Conservation (phyloP, 306 rosid genomes). For the Acacia crassicarpa region DNA sequence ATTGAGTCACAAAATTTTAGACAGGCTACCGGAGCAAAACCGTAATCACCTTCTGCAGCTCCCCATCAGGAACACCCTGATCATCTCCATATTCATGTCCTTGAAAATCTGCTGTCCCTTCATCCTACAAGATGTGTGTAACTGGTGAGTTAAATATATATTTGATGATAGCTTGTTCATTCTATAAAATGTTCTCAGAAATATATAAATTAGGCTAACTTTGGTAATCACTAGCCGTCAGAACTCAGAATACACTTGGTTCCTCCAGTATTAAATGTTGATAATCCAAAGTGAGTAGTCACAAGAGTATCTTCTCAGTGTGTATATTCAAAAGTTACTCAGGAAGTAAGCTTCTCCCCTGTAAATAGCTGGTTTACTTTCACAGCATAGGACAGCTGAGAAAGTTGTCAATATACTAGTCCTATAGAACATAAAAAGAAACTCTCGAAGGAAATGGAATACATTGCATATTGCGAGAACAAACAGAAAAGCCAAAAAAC, state of each 20-base stretch:
- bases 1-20: constrained; percentile 9
- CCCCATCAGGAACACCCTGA: constrained; percentile 40
- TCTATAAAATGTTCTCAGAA: constrained; percentile 1
- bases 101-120: constrained; percentile 48
- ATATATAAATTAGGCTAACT: background rate
- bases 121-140: constrained; percentile 45
- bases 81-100: constrained; percentile 49
- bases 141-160: constrained; percentile 5
- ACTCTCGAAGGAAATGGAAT: constrained; percentile 1
- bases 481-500: background rate
- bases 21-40: constrained; percentile 10
- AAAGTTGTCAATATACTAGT: background rate
- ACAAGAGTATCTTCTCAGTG: background rate
- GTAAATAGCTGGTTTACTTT: background rate
- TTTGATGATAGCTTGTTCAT: constrained; percentile 7
- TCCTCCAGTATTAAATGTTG: background rate
- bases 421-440: background rate
- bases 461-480: background rate
- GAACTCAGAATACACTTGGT: background rate
- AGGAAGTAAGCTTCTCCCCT: background rate
- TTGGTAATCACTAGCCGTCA: background rate
- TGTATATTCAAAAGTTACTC: background rate
- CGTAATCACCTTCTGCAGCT: constrained; percentile 44
- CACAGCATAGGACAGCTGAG: background rate
- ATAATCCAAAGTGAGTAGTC: too few species aligned